These are phyloP conservation scores for Cladosporium sp. DNA, from an alignment of 2,329 filamentous ascomycete species.

Conservation along the genomic window DNA sequence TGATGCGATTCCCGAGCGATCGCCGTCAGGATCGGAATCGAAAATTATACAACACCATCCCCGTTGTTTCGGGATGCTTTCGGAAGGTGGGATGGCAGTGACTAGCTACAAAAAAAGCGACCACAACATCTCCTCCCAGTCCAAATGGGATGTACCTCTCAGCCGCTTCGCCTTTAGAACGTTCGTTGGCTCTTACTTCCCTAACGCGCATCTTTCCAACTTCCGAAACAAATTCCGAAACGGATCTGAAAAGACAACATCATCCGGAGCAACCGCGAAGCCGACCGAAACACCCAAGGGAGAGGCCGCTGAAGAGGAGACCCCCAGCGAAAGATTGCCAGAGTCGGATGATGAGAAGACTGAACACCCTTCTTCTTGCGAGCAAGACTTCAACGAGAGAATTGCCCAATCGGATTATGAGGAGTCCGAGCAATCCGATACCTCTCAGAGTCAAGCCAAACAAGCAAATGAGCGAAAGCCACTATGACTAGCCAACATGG, in stretches of 20 bases:
- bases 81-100: slow-evolving; percentile 54
- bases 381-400: too few species aligned
- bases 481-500: not conserved
- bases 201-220: not conserved
- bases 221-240: too few species aligned
- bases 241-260: too few species aligned
- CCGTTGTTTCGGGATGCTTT: slow-evolving; percentile 59
- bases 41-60: slow-evolving; percentile 16
- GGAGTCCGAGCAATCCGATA: too few species aligned
- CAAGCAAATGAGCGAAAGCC: not conserved
- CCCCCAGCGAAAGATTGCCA: too few species aligned
- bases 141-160: slow-evolving; percentile 14
- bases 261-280: too few species aligned
- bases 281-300: too few species aligned
- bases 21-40: slow-evolving; percentile 14
- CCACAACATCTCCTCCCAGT: not conserved
- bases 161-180: not conserved
- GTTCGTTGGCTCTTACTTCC: not conserved
- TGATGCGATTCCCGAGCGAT: slow-evolving; percentile 28
- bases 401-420: too few species aligned
- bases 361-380: too few species aligned
- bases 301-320: too few species aligned
- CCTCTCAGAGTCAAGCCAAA: not conserved
- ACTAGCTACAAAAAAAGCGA: slow-evolving; percentile 26
- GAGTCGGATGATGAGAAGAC: too few species aligned